Percentiles rank a stretch among this genome's conserved stretches.
Evolutionary conservation across 1,284 basidiomycete species (phyloP).

Genomic region (Microbotryum violaceum): DNA sequence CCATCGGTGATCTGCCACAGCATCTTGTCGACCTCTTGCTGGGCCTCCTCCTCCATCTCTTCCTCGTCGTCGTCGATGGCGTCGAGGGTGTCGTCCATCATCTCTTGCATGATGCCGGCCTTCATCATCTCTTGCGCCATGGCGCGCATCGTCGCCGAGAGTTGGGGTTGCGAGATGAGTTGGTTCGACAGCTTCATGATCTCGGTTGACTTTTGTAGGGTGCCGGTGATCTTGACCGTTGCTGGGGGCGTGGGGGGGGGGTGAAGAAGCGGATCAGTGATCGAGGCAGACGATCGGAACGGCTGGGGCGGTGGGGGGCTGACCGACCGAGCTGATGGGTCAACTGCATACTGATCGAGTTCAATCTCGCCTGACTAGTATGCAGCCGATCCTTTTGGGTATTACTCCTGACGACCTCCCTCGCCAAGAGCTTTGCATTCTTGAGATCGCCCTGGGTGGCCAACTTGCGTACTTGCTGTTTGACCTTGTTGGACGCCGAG

Average conservation of each 20-base stretch:
- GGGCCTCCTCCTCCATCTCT: slow-evolving; percentile 91
- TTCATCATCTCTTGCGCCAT: slow-evolving; percentile 99
- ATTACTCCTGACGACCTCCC: slow-evolving; percentile 86
- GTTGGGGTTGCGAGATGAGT: slow-evolving; percentile 83
- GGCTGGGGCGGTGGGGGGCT: no score
- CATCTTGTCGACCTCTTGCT: slow-evolving; percentile 94
- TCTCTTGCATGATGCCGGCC: slow-evolving; percentile 47
- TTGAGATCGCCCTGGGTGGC: slow-evolving; percentile 87
- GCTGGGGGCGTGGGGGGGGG: slow-evolving; percentile 73
- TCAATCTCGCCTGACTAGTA: slow-evolving; percentile 84
- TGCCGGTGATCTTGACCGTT: slow-evolving; percentile 93
- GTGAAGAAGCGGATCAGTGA: no score
- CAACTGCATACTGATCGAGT: slow-evolving; percentile 84
- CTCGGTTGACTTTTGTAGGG: slow-evolving; percentile 93
- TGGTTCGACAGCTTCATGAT: slow-evolving; percentile 97
- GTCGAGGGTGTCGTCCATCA: slow-evolving; percentile 45
- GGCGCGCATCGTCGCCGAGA: slow-evolving; percentile 86
- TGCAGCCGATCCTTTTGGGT: slow-evolving; percentile 91
- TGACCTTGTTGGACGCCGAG: slow-evolving; percentile 68
- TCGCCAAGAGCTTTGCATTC: slow-evolving; percentile 72
- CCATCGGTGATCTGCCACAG: slow-evolving; percentile 92
- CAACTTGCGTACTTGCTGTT: slow-evolving; percentile 75
- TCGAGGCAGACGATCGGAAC: no score
- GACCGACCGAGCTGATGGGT: slow-evolving; percentile 82
- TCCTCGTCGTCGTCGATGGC: slow-evolving; percentile 61